phyloP scores from a whole-genome alignment of 768 basidiomycete species.

The Mycena alexandri region DNA sequence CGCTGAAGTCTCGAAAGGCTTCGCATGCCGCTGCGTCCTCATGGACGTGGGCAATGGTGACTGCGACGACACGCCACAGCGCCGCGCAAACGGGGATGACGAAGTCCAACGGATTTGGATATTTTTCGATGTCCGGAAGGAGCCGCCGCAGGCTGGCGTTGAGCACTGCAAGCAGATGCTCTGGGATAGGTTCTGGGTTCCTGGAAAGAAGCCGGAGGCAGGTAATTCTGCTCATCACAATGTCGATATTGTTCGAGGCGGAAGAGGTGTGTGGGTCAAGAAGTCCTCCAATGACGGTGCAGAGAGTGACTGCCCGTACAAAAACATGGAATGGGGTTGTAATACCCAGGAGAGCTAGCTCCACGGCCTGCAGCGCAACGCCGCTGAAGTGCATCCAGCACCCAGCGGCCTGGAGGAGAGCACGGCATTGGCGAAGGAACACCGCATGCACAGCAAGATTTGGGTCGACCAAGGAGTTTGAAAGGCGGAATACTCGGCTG shows the following conservation, averaged over 20 bases:
- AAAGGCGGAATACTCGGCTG: conserved; percentile 48
- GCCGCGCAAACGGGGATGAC: conserved; percentile 74
- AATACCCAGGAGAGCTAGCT: conserved; percentile 38
- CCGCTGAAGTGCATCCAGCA: conserved; percentile 53
- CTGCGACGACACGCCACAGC: conserved; percentile 71
- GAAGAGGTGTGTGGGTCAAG: conserved; percentile 51
- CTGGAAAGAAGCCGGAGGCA: conserved; percentile 63
- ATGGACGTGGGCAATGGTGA: conserved; percentile 53
- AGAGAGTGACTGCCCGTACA: conserved; percentile 60
- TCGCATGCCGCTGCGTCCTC: conserved; percentile 39
- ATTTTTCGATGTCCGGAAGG: conserved; percentile 49
- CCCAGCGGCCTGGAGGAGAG: conserved; percentile 46
- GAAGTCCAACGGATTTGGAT: conserved; percentile 60
- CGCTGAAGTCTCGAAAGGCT: conserved; percentile 54
- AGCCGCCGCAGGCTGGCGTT: conserved; percentile 54
- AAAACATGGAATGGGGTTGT: conserved; percentile 51
- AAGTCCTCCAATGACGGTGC: conserved; percentile 57
- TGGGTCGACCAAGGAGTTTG: conserved; percentile 66
- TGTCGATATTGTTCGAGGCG: conserved; percentile 47
- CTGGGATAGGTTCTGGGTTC: conserved; percentile 46
- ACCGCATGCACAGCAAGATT: conserved; percentile 49
- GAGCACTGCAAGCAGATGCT: conserved; percentile 48
- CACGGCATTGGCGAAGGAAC: conserved; percentile 48
- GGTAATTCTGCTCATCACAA: conserved; percentile 58
- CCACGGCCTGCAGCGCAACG: conserved; percentile 47